A percentile compares a stretch with the other conserved stretches of the same genome.
phyloP scores from a whole-genome alignment of 176 grass and related monocot species.

The Carex cristatella region DNA sequence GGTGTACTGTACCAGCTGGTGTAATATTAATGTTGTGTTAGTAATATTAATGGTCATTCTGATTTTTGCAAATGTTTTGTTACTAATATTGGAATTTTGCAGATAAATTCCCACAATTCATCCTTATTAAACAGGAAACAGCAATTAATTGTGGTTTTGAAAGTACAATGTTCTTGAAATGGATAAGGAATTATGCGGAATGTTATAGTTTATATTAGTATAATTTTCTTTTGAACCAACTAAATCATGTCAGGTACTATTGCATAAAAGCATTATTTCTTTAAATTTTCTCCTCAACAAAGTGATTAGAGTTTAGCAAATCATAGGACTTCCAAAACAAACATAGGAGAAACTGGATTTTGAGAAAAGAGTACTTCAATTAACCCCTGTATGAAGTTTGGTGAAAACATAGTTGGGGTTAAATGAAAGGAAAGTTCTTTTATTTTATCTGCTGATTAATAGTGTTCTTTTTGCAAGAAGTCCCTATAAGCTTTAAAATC shows the following conservation, averaged over 20 bases:
- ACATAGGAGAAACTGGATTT: not conserved
- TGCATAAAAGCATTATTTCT: not conserved
- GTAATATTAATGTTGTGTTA: not conserved
- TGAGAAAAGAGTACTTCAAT: not conserved
- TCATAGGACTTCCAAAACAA: not conserved
- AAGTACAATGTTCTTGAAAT: not conserved
- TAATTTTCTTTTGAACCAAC: not conserved
- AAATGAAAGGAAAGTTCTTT: not conserved
- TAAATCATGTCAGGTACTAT: not conserved
- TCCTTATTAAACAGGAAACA: not conserved
- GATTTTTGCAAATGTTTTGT: not conserved
- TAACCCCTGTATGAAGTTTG: not conserved
- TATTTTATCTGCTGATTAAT: not conserved
- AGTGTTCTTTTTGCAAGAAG: not conserved
- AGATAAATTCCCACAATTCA: not conserved
- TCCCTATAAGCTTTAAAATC: not conserved
- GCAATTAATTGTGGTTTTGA: not conserved
- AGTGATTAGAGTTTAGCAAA: not conserved
- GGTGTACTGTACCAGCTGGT: not conserved
- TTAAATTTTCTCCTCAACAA: not conserved
- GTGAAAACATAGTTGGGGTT: not conserved
- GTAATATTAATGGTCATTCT: not conserved
- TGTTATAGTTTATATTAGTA: not conserved
- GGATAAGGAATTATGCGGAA: not conserved
- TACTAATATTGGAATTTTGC: not conserved